Evolutionary conservation across 2,329 filamentous ascomycete genomes (phyloP), one percentile per base, ranked within the genome.

Genomic region (Alternaria viburni): DNA sequence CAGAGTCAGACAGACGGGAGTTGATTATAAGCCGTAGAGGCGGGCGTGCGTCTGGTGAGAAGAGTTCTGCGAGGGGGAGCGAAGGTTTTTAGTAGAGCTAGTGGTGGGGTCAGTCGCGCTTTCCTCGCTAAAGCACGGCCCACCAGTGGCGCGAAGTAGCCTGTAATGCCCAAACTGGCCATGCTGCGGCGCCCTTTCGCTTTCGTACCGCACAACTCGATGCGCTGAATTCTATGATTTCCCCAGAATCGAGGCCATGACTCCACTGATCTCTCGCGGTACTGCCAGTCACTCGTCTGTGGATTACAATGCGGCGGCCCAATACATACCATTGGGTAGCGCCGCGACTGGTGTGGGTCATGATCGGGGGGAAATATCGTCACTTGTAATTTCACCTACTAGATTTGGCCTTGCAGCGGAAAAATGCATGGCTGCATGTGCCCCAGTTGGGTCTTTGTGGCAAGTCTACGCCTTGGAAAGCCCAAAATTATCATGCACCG

Each of bases 1-100:
- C 75, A 76, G 74, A 73, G 61, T 70, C 69, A 77, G 69, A 69
- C 69, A 68, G 68, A 67, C 57, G 64, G 61, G 70, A 69, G 62
- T 64, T 62, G 61, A 69, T 64, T 60, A 49, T 45, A 65, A 65
- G 68, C 68, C 68, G 66, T 70, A 63, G 66, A 70, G 68, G 68
- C 68, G 54, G 61, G 68, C 68, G 67, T 67, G 62, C 64, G 62
- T 65, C 64, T 62, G 58, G 54, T 50, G 59, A 65, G 64, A 62
- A 61, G 61, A 61, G 61, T 59, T 58, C 60, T 56, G 61, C 56
- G 68, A 65, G 55, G 62, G 57, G 62, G 54, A 59, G 64, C 60
- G 64, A 60, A 57, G 62, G 62, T 66, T 66, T 66, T 59, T 67
- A 67, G 50, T 67, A 67, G 50, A 47, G 51, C 62, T 51, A 60